These are phyloP conservation scores for Beauveria scarabaeidicola DNA, from an alignment of 2,329 filamentous ascomycete genomes.

Conservation along the genomic window DNA sequence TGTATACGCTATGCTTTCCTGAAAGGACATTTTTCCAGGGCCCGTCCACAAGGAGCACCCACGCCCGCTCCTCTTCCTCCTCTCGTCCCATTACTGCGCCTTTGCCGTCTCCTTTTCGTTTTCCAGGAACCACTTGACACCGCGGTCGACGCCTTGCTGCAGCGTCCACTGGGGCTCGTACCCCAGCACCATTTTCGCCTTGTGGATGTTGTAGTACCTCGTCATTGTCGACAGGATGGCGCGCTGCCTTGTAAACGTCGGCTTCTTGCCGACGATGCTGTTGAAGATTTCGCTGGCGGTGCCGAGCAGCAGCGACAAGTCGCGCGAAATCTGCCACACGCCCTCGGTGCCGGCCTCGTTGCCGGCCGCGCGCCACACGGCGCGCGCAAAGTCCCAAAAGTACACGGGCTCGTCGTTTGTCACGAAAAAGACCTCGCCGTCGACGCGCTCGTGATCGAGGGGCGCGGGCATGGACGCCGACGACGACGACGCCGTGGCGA, in stretches of 20 bases:
- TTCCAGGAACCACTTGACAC: conserved; percentile 47
- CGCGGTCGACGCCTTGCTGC: conserved; percentile 52
- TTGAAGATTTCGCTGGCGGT: conserved; percentile 44
- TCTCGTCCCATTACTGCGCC: neutral
- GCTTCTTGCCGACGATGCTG: conserved; percentile 39
- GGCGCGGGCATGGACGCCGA: conserved; percentile 45
- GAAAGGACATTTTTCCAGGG: neutral
- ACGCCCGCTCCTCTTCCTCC: too few relatives aligned
- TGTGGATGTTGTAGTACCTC: conserved; percentile 68
- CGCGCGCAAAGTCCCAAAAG: conserved; percentile 81
- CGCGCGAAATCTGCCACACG: conserved; percentile 46
- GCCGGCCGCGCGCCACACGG: conserved; percentile 62
- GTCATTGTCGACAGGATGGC: conserved; percentile 65
- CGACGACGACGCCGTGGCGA: conserved; percentile 46
- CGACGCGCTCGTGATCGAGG: conserved; percentile 64
- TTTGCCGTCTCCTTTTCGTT: conserved; percentile 30
- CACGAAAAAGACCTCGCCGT: conserved; percentile 83
- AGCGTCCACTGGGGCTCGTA: conserved; percentile 61
- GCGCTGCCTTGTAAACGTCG: conserved; percentile 50
- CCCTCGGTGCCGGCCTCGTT: conserved; percentile 41
- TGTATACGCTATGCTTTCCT: neutral
- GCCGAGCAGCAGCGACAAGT: conserved; percentile 44
- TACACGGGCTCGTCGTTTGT: conserved; percentile 84
- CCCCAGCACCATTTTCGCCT: conserved; percentile 62
- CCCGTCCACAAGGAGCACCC: neutral